Percentiles rank a stretch among this genome's conserved stretches.
Evolutionary conservation across 495 filamentous ascomycete species (phyloP).

Genomic region (Tuber microsphaerosporum): DNA sequence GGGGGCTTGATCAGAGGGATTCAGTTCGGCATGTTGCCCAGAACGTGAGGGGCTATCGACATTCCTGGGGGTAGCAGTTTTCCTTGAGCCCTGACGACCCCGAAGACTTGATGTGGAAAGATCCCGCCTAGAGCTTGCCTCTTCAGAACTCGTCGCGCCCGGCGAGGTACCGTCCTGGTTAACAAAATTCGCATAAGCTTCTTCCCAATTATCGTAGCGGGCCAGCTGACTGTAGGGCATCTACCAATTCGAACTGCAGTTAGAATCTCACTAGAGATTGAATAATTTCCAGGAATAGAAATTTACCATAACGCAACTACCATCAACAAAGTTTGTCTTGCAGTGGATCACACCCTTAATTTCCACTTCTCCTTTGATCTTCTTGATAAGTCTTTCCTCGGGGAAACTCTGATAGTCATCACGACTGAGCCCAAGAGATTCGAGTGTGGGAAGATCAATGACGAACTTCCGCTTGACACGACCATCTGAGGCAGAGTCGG

Average conservation of each 20-base stretch:
- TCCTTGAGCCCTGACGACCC: background rate
- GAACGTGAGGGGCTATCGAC: background rate
- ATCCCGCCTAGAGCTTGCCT: background rate
- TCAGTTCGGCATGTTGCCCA: background rate
- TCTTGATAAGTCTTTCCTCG: conserved; percentile 1
- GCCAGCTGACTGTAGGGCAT: background rate
- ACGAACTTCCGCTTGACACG: background rate
- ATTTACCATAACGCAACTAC: background rate
- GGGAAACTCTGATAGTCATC: conserved; percentile 29
- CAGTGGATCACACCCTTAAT: background rate
- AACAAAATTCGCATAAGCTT: background rate
- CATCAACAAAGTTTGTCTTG: background rate
- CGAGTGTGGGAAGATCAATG: conserved; percentile 19
- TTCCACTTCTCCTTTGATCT: background rate
- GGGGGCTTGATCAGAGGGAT: background rate
- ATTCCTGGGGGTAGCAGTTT: background rate
- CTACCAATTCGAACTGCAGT: background rate
- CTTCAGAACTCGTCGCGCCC: background rate
- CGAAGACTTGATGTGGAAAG: background rate
- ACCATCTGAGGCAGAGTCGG: background rate
- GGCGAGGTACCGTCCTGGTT: background rate
- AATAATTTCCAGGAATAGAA: background rate
- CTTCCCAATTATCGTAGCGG: background rate
- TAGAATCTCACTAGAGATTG: background rate
- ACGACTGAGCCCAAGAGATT: conserved; percentile 12